Percentiles rank a stretch among this genome's conserved stretches.
phyloP scores from a whole-genome alignment of 768 basidiomycete genomes.

The Saitozyma podzolica region DNA sequence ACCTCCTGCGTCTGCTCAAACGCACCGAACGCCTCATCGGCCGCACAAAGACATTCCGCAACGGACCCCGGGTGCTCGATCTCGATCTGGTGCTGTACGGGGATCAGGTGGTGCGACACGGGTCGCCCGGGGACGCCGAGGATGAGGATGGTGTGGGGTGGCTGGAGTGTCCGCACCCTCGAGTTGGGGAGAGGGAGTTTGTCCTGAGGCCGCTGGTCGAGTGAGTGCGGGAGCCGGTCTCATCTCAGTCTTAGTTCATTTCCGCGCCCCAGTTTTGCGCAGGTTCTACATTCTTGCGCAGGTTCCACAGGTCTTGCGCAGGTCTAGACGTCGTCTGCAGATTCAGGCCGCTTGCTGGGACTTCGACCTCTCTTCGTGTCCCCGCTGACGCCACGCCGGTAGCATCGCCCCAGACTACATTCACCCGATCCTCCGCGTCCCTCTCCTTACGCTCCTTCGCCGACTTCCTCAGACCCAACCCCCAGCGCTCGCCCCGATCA shows the following conservation, averaged over 20 bases:
- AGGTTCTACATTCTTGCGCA: not conserved
- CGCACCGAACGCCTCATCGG: constrained; percentile 72
- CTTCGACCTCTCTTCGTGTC: not conserved
- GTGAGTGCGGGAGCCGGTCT: constrained; percentile 57
- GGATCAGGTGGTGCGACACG: constrained; percentile 61
- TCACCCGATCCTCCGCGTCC: constrained; percentile 63
- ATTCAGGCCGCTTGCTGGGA: not conserved
- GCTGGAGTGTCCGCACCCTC: constrained; percentile 80
- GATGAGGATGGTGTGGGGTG: constrained; percentile 57
- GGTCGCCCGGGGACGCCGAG: constrained; percentile 54
- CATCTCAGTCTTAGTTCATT: not conserved
- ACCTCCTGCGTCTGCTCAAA: constrained; percentile 68
- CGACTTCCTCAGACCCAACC: constrained; percentile 45
- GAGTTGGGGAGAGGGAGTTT: constrained; percentile 82
- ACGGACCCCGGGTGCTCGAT: constrained; percentile 88
- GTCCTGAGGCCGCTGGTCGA: constrained; percentile 84
- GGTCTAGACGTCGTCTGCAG: not conserved
- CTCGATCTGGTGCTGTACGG: constrained; percentile 83
- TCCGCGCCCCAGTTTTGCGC: not conserved
- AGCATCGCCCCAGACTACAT: constrained; percentile 78
- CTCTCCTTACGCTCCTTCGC: constrained; percentile 53
- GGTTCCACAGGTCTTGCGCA: not conserved
- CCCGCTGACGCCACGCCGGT: not conserved
- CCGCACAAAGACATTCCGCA: constrained; percentile 71
- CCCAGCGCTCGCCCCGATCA: constrained; percentile 38